These are phyloP conservation scores for Stylonectria norvegica DNA, from an alignment of 2,329 filamentous ascomycete genomes.

Conservation along the genomic window DNA sequence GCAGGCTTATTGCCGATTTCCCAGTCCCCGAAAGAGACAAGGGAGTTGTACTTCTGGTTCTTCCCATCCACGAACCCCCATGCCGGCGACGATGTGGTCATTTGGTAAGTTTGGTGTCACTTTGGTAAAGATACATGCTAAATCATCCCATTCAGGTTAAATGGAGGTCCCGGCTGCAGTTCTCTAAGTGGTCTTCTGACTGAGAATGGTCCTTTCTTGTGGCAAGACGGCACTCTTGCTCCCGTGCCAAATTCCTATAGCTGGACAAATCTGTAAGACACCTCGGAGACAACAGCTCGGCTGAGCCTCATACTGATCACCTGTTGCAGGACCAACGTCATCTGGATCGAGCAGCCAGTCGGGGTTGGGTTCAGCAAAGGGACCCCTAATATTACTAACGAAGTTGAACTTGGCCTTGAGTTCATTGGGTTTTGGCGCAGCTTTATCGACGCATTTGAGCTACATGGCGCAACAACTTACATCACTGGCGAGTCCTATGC, in stretches of 20 bases:
- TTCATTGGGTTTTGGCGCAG: constrained; percentile 79
- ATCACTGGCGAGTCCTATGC: constrained; percentile 70
- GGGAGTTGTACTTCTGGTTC: constrained; percentile 64
- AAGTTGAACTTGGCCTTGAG: constrained; percentile 66
- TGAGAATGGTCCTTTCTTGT: constrained; percentile 72
- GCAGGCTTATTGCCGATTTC: constrained; percentile 60
- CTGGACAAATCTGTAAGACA: constrained; percentile 61
- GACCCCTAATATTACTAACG: constrained; percentile 58
- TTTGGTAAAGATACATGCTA: constrained; percentile 2
- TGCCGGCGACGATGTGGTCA: constrained; percentile 55
- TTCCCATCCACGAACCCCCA: constrained; percentile 54
- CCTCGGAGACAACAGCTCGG: rapidly evolving
- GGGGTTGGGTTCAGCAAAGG: constrained; percentile 68
- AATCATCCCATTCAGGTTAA: constrained; percentile 58
- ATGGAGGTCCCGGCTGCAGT: constrained; percentile 25
- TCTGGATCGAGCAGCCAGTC: constrained; percentile 70
- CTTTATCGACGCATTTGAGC: constrained; percentile 67
- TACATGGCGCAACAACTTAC: constrained; percentile 67
- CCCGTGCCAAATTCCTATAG: constrained; percentile 65
- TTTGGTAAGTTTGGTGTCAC: constrained; percentile 41
- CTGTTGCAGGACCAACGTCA: constrained; percentile 58
- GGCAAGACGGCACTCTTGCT: constrained; percentile 65
- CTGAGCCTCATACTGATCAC: rapidly evolving
- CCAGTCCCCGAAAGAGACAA: constrained; percentile 43
- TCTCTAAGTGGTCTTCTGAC: constrained; percentile 51